These are phyloP conservation scores for Imleria badia DNA, from an alignment of 768 basidiomycete genomes.

Conservation along the genomic window DNA sequence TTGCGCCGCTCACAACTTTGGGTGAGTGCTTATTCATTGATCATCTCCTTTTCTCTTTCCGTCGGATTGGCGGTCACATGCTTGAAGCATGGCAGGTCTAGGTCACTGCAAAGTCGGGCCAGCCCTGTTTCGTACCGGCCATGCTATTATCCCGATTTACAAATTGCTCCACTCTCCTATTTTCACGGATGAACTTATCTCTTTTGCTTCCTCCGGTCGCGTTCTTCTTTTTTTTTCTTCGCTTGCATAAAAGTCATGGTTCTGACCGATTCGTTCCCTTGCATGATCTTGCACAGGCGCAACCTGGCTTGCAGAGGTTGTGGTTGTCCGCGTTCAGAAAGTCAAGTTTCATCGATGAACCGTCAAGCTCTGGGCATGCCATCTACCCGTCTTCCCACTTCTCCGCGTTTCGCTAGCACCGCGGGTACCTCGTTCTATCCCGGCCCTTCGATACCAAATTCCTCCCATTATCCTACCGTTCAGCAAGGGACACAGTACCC, in stretches of 20 bases:
- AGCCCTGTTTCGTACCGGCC: constrained; percentile 17
- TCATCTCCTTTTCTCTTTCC: constrained; percentile 7
- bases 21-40: constrained; percentile 47
- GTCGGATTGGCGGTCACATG: constrained; percentile 2
- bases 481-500: constrained; percentile 28
- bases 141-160: constrained; percentile 22
- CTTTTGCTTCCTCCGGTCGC: constrained; percentile 6
- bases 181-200: constrained; percentile 7
- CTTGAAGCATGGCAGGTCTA: neutral
- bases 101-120: neutral
- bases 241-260: constrained; percentile 30
- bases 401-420: constrained; percentile 25
- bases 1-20: constrained; percentile 84
- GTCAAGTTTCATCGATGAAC: constrained; percentile 30
- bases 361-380: constrained; percentile 30
- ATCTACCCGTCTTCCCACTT: constrained; percentile 22
- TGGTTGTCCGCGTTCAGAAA: constrained; percentile 56
- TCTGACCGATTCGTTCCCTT: constrained; percentile 49
- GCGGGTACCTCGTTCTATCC: constrained; percentile 18
- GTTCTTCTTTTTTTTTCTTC: neutral
- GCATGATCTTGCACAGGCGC: constrained; percentile 60
- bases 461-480: constrained; percentile 30
- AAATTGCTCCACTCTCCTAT: constrained; percentile 32
- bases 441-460: constrained; percentile 23
- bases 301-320: constrained; percentile 78